Evolutionary conservation across 768 basidiomycete species (phyloP).

Genomic region (Fomitopsis serialis): DNA sequence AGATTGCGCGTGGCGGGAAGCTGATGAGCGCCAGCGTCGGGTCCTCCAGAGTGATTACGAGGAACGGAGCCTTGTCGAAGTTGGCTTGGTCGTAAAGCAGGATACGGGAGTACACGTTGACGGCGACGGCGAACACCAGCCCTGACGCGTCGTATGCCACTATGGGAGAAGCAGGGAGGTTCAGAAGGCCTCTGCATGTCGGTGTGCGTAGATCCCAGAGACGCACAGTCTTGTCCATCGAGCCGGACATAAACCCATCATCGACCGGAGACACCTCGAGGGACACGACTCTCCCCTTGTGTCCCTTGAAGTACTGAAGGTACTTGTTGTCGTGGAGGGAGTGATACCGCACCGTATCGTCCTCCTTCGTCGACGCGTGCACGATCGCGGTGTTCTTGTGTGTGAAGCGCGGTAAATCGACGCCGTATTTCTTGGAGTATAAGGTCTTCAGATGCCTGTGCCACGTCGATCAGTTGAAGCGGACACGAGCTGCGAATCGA

Average conservation of each 20-base stretch:
- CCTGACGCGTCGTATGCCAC: conserved; percentile 83
- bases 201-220: conserved; percentile 91
- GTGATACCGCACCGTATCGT: conserved; percentile 92
- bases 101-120: conserved; percentile 78
- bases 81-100: conserved; percentile 82
- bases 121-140: conserved; percentile 80
- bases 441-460: conserved; percentile 69
- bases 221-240: conserved; percentile 90
- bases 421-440: conserved; percentile 95
- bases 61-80: conserved; percentile 90
- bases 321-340: conserved; percentile 96
- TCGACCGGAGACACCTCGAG: conserved; percentile 89
- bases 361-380: conserved; percentile 91
- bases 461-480: conserved; percentile 22
- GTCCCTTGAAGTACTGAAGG: conserved; percentile 92
- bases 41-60: conserved; percentile 78
- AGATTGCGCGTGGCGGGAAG: conserved; percentile 83
- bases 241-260: conserved; percentile 94
- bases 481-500: conserved; percentile 9
- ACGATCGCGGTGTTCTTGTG: conserved; percentile 84
- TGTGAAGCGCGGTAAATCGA: conserved; percentile 91
- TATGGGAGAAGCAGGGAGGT: conserved; percentile 68
- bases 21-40: conserved; percentile 66
- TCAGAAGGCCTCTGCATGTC: conserved; percentile 71
- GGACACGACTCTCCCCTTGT: conserved; percentile 84